Base-by-base conservation (phyloP, 108 stramenopile genomes). In the Heterococcus sp. region DNA sequence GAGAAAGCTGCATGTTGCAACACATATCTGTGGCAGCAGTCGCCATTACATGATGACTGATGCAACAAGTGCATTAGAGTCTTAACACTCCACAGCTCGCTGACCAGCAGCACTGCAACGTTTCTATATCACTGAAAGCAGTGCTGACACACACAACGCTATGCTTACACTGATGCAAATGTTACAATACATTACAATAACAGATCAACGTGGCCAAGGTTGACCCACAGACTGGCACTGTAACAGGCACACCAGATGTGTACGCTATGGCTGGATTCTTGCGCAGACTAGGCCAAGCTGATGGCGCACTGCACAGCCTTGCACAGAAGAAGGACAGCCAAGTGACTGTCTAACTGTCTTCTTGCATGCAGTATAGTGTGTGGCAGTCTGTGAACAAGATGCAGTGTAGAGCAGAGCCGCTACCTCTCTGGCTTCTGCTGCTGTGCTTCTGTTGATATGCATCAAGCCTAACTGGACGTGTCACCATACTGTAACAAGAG, bases 191-290 rank as follows among this genome's bases (percentile, higher is more conserved):
- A 26, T 26, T 26, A 26, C 26, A 26, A 26, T 26, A 63, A 27
- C 38, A 84, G 83, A 84, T 84, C 79, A 84, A 84, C 75, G 83
- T 84, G 74, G 83, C 75, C 26, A 80, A 80, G 78, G 33, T 84
- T n/a, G 77, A 84, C 70, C 83, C 83, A 46, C 33, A 31, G 2
- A 66, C 83, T 31, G 83, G 83, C 30, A 70, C 32, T 32, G 80
- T 77, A 72, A 84, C 83, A 26, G 80, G 80, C 32, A 75, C 74
- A 75, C 75, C 78, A 37, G 80, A 81, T 27, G 80, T 77, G 29
- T 84, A 77, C 71, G 83, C 83, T 34, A 78, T 84, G 33, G 75
- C 75, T 32, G 83, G 83, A 26, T 84, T 75, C 83, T 33, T 84
- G 29, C 78, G 83, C 73, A 67, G 76, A 31, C n/a, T n/a, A n/a